Evolutionary conservation across 2,329 filamentous ascomycete species (phyloP).

Genomic region (Fusarium beomiforme): DNA sequence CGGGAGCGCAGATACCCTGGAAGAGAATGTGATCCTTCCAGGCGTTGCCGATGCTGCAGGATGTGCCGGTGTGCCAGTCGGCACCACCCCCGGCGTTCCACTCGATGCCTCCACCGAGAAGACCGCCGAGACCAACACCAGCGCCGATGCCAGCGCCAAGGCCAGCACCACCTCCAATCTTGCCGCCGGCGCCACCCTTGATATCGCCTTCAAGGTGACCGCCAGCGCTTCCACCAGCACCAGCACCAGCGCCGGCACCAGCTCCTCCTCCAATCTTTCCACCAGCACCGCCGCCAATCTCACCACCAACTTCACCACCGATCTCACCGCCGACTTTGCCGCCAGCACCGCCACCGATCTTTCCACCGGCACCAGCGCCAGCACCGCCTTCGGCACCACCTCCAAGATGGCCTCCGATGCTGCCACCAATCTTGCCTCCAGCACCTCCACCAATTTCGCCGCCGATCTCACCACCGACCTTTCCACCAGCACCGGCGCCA

Average conservation of each 20-base stretch:
- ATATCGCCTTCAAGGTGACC: neutral
- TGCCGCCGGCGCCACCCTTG: neutral
- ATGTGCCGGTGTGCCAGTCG: slow-evolving; percentile 13
- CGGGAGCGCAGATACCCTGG: slow-evolving; percentile 29
- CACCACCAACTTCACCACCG: neutral
- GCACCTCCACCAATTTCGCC: neutral
- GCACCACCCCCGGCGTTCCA: slow-evolving; percentile 8
- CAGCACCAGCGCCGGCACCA: neutral
- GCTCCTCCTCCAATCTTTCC: neutral
- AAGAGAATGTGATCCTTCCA: slow-evolving; percentile 34
- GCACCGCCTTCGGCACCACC: neutral
- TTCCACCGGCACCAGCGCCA: neutral
- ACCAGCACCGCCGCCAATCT: neutral
- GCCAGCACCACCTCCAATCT: neutral
- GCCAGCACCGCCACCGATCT: neutral
- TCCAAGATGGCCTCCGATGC: neutral
- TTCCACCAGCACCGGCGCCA: neutral
- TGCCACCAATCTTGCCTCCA: neutral
- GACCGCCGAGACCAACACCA: slow-evolving; percentile 2
- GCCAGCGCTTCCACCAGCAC: neutral
- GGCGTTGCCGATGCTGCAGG: slow-evolving; percentile 27
- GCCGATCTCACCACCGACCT: neutral
- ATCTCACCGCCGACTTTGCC: neutral
- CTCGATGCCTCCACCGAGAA: slow-evolving; percentile 8
- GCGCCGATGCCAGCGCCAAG: neutral